Percentiles rank a stretch among this genome's conserved stretches.
Evolutionary conservation across 1,284 basidiomycete genomes (phyloP).

Genomic region (Gymnopus androsaceus): DNA sequence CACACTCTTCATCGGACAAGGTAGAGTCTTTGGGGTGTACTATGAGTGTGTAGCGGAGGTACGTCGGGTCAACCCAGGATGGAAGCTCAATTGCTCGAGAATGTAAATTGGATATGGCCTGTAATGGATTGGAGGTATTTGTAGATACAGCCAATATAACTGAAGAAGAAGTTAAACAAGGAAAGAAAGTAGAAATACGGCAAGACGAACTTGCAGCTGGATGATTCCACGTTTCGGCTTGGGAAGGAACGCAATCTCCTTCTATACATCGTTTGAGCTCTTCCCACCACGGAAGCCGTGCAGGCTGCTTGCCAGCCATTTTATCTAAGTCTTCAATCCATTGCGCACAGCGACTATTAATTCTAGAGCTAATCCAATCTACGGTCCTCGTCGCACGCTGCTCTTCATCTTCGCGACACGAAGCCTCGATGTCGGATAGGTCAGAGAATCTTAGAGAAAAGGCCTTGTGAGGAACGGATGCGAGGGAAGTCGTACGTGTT

Average conservation of each 20-base stretch:
- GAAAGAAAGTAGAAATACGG: slow-evolving; percentile 1
- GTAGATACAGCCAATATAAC: slow-evolving; percentile 81
- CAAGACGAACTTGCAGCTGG: slow-evolving; percentile 66
- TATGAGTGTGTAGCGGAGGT: slow-evolving; percentile 72
- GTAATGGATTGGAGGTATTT: slow-evolving; percentile 71
- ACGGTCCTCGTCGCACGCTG: slow-evolving; percentile 71
- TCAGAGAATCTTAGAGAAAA: slow-evolving; percentile 78
- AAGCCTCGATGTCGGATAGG: slow-evolving; percentile 64
- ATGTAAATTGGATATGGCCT: slow-evolving; percentile 71
- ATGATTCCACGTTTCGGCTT: slow-evolving; percentile 79
- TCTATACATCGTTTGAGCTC: slow-evolving; percentile 74
- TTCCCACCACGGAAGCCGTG: slow-evolving; percentile 80
- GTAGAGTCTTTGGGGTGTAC: slow-evolving; percentile 70
- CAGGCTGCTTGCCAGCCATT: slow-evolving; percentile 38
- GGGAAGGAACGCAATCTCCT: slow-evolving; percentile 71
- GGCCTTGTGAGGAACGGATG: slow-evolving; percentile 66
- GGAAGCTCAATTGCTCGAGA: slow-evolving; percentile 67
- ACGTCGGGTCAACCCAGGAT: slow-evolving; percentile 72
- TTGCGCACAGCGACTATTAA: slow-evolving; percentile 55
- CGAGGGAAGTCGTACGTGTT: slow-evolving; percentile 71
- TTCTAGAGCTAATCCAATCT: slow-evolving; percentile 78
- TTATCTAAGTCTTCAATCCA: slow-evolving; percentile 68
- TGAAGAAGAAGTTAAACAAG: slow-evolving; percentile 30
- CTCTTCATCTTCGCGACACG: slow-evolving; percentile 75
- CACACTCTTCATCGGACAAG: slow-evolving; percentile 77